Base-by-base conservation (phyloP, 2,329 filamentous ascomycete species). In the Cadophora luteo-olivacea region DNA sequence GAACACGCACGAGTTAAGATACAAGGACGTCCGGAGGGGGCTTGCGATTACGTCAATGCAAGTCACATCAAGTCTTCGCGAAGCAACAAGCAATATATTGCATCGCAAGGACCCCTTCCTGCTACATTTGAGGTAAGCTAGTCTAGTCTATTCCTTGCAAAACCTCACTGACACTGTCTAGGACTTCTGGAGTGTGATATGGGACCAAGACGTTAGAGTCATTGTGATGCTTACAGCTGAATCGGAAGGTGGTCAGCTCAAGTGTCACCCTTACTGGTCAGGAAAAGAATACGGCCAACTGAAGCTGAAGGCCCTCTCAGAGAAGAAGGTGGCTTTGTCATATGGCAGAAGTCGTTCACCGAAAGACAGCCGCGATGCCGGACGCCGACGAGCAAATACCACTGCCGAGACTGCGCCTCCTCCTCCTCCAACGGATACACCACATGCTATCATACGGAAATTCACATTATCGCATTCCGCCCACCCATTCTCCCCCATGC, bases 171-270 rank as follows among this genome's bases (percentile, higher is more conserved):
- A 73, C 55, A 25, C 64, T 29, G 52, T 33, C 8, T 73, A 96
- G 92, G 96, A 99, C 79, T 99, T 99, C 78, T 99, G 96, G 96
- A 95, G 93, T 69, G 91, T 97, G 12, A 86, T 98, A 36, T 99
- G 96, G 96, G 94, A 98, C 78, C 92, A 98, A 79, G 94, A 98
- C 77, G 91, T 97, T 3, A 91, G 95, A 63, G 92, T 98, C 32
- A 91, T 99, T 70, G 94, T 98, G 72, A 98, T 97, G 91, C 85
- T 99, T 73, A 99, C 96, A 6, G 95, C 96, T 1, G 95, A 98
- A 79, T 87, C 92, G 32, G 96, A 99, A 81, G 93, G 94, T 29
- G 94, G 95, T 0, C 94, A 97, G 77, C 84, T 97, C 55, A 99
- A 98, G 79, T 97, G 95, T 71, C 94, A 99, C 79, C 89, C 93